Percentiles rank a stretch among this genome's conserved stretches.
These are phyloP conservation scores for Hypoxylon cercidicola DNA, from an alignment of 495 filamentous ascomycete genomes.

Conservation along the genomic window DNA sequence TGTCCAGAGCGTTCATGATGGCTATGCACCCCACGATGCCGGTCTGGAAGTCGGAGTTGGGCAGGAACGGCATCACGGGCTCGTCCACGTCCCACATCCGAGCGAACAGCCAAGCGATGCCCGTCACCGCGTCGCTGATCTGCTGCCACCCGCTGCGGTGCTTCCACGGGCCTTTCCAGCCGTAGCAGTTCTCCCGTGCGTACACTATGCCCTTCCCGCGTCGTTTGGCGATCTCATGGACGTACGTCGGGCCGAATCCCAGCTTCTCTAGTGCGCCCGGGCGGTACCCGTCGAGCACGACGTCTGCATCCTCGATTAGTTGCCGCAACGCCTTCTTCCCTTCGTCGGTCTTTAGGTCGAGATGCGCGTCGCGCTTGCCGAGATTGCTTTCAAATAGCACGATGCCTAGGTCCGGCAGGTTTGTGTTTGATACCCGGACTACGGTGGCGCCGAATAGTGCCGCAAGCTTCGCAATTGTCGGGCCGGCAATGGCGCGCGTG, in stretches of 20 bases:
- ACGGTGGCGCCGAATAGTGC: conserved; percentile 71
- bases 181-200: conserved; percentile 67
- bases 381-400: conserved; percentile 64
- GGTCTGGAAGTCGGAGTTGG: conserved; percentile 70
- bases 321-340: conserved; percentile 54
- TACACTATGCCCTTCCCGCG: conserved; percentile 60
- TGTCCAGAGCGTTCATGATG: conserved; percentile 64
- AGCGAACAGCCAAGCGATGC: conserved; percentile 67
- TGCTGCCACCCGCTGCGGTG: conserved; percentile 66
- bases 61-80: conserved; percentile 71
- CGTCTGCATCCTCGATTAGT: conserved; percentile 64
- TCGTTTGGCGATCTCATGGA: conserved; percentile 61
- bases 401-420: conserved; percentile 58
- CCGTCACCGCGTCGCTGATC: conserved; percentile 62
- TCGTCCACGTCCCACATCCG: conserved; percentile 66
- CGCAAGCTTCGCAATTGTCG: conserved; percentile 61
- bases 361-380: conserved; percentile 65
- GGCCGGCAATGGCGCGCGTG: conserved; percentile 70
- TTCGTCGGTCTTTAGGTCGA: conserved; percentile 59
- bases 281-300: conserved; percentile 69
- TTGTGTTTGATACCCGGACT: conserved; percentile 66
- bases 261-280: conserved; percentile 61
- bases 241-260: conserved; percentile 60
- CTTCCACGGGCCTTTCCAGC: conserved; percentile 64
- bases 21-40: conserved; percentile 67